Evolutionary conservation across 805 yeast genomes (phyloP).

Genomic region (Metschnikowia proteae): DNA sequence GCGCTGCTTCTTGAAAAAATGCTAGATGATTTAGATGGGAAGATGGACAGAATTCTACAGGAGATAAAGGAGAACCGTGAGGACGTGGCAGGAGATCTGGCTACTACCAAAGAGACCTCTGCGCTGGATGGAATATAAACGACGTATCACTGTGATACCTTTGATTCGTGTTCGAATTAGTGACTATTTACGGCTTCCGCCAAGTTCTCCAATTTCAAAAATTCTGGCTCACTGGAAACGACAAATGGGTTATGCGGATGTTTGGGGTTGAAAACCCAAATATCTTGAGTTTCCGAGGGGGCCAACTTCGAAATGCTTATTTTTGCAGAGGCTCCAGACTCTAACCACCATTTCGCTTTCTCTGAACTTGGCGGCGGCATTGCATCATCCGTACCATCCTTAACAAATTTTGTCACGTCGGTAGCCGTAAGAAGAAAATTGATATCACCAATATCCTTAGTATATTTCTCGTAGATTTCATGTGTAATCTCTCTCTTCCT

Average conservation of each 20-base stretch:
- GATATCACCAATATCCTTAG: conserved; percentile 44
- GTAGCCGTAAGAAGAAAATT: conserved; percentile 32
- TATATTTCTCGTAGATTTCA: conserved; percentile 54
- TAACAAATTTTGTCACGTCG: conserved; percentile 23
- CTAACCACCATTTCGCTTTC: conserved; percentile 86
- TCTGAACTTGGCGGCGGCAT: conserved; percentile 92
- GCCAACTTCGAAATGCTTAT: conserved; percentile 50
- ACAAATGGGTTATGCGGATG: conserved; percentile 72
- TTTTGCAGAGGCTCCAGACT: conserved; percentile 70
- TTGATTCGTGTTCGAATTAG: not conserved
- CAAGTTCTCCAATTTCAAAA: conserved; percentile 31
- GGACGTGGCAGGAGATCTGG: conserved; percentile 1
- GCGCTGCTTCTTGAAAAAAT: conserved; percentile 62
- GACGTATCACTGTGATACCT: not conserved
- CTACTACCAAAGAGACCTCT: not conserved
- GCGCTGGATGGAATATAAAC: not conserved
- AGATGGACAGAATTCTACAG: conserved; percentile 53
- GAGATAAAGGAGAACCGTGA: conserved; percentile 38
- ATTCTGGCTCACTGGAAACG: conserved; percentile 49
- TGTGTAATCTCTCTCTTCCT: conserved; percentile 52
- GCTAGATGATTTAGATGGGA: conserved; percentile 62
- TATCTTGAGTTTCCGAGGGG: conserved; percentile 21
- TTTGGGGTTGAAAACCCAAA: conserved; percentile 59
- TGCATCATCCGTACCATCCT: conserved; percentile 33
- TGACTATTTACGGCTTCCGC: conserved; percentile 6